Evolutionary conservation across 805 yeast species (phyloP).

Genomic region (Myxozyma neglecta): DNA sequence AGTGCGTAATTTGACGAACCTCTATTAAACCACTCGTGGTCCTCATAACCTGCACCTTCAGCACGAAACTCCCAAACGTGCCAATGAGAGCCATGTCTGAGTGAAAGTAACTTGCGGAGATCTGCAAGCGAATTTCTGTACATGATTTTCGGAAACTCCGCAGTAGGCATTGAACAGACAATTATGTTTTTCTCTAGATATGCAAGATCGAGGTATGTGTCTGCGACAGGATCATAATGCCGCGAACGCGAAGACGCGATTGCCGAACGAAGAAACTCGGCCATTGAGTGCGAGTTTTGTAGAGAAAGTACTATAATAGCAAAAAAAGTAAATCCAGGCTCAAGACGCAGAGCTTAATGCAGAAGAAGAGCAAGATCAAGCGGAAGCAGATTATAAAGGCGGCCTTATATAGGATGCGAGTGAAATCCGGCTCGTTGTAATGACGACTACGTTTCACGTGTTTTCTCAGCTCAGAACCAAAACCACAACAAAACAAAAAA

Average conservation of each 20-base stretch:
- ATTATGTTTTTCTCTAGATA: constrained; percentile 64
- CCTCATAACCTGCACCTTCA: constrained; percentile 51
- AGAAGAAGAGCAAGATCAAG: no score
- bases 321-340: no score
- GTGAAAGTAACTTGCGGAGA: constrained; percentile 50
- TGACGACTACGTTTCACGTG: no score
- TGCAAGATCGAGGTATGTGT: constrained; percentile 57
- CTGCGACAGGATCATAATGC: constrained; percentile 37
- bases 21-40: constrained; percentile 38
- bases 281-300: constrained; percentile 25
- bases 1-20: constrained; percentile 18
- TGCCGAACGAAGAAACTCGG: constrained; percentile 35
- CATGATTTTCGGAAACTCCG: constrained; percentile 44
- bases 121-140: constrained; percentile 57
- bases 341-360: no score
- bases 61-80: constrained; percentile 69
- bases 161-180: constrained; percentile 76
- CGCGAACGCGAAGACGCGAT: constrained; percentile 39
- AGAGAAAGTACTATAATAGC: no score
- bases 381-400: no score
- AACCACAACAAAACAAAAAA: no score
- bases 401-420: no score
- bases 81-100: constrained; percentile 60
- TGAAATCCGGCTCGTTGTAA: no score
- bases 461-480: no score